Evolutionary conservation across 345 rosid species (phyloP), one percentile per base, ranked within the genome.

Genomic region (Lepidium aucheri): DNA sequence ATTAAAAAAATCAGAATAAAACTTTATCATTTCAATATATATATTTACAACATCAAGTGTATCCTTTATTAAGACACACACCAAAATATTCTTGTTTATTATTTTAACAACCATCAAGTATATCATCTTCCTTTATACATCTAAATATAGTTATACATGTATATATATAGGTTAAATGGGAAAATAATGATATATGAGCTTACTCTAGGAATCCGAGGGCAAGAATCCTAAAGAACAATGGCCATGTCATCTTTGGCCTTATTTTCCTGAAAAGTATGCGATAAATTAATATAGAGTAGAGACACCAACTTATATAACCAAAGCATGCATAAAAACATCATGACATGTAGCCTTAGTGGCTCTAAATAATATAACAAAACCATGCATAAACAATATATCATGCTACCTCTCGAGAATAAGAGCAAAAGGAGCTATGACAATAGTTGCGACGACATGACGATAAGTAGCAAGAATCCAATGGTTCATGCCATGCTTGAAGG

Each of bases 171-270:
- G 40, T 6, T 34, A 38, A 55, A 33, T 0, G 7, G 1, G 5
- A 17, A 14, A 13, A 22, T 2, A 28, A 42, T 45, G 20, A 30
- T 32, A 53, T 52, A 53, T n/a, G 71, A 70, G 67, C 65, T 78
- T 90, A 93, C 98, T 93, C 98, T 1, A 93, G 79, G 77, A 93
- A 58, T 68, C 82, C 96, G 10, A 93, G 97, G n/a, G 53, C 72
- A 74, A 84, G 64, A 67, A 93, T 90, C 67, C 92, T 80, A 14
- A 90, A 68, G 67, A 93, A 86, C 71, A 88, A 60, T 4, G 90
- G 84, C 32, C 88, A 79, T 28, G 98, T 93, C 82, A 90, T 53
- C 87, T 85, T 90, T 11, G 98, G 98, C 78, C 98, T 85, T 68
- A 75, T 78, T 77, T 88, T 90, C 88, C 97, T 90, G 95, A 33